phyloP scores from a whole-genome alignment of 495 filamentous ascomycete genomes.

The Emericellopsis terricola region DNA sequence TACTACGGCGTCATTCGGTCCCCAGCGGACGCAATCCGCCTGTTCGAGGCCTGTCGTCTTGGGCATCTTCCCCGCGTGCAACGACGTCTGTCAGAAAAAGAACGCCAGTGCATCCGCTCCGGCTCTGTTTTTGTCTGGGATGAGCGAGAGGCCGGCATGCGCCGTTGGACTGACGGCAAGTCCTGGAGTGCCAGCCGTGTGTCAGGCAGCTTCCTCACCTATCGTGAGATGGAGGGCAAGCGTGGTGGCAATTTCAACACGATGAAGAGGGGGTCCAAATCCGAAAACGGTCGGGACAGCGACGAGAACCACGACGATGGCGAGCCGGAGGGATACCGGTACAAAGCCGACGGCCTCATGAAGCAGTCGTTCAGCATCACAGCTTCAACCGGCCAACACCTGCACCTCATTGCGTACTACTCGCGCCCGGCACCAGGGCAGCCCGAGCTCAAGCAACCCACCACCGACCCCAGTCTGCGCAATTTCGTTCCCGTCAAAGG shows the following conservation, averaged over 20 bases:
- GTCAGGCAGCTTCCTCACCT: conserved; percentile 93
- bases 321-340: conserved; percentile 88
- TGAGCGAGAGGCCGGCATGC: conserved; percentile 94
- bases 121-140: conserved; percentile 99
- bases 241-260: conserved; percentile 38
- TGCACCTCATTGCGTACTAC: conserved; percentile 95
- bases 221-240: conserved; percentile 98
- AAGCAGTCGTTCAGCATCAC: conserved; percentile 99
- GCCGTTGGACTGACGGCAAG: conserved; percentile 96
- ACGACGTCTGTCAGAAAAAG: conserved; percentile 86
- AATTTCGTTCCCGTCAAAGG: conserved; percentile 74
- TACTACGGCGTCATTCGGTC: conserved; percentile 87
- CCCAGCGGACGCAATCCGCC: conserved; percentile 84
- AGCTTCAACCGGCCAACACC: conserved; percentile 71
- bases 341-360: conserved; percentile 94
- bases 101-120: conserved; percentile 82
- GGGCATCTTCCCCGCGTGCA: conserved; percentile 86
- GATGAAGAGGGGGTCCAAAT: conserved; percentile 39
- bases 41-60: conserved; percentile 90
- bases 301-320: conserved; percentile 70
- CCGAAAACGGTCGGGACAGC: conserved; percentile 58
- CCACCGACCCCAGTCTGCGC: conserved; percentile 60
- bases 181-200: conserved; percentile 98
- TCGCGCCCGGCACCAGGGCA: conserved; percentile 53
- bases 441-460: conserved; percentile 55